Percentiles rank a stretch among this genome's conserved stretches.
Conservation (phyloP, 2,329 filamentous ascomycete species). For the Nigrograna mackinnonii region DNA sequence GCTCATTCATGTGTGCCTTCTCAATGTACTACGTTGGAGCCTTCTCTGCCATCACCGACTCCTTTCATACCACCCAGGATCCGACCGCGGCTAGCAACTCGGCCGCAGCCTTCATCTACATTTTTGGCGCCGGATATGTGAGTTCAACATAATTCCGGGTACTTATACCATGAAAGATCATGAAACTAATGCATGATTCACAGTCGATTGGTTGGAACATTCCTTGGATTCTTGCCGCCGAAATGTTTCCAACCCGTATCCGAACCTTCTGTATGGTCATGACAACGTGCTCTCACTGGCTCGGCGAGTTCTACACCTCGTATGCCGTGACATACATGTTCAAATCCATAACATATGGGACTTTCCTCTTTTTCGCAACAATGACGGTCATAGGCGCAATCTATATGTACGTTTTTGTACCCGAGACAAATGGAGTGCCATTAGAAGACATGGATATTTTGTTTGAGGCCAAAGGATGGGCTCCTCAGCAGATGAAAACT, state of each 20-base stretch:
- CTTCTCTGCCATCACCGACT: neutral
- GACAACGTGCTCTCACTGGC: neutral
- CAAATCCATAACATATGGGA: neutral
- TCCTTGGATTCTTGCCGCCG: neutral
- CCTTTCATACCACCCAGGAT: neutral
- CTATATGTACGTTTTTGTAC: neutral
- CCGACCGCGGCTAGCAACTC: neutral
- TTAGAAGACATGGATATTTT: neutral
- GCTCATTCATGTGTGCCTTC: neutral
- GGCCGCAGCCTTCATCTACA: neutral
- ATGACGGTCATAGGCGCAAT: neutral
- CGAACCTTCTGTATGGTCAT: neutral
- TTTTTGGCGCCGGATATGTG: neutral
- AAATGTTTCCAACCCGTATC: neutral
- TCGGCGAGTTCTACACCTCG: neutral
- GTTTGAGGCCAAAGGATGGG: no score
- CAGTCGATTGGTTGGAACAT: neutral
- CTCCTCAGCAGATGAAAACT: no score
- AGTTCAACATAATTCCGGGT: no score
- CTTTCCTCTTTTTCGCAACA: neutral
- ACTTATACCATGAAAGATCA: no score
- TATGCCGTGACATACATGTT: neutral
- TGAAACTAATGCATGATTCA: no score
- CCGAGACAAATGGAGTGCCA: neutral
- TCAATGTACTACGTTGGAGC: neutral